Conservation (phyloP, 73 alveolate genomes). For the Paramecium primaurelia region DNA sequence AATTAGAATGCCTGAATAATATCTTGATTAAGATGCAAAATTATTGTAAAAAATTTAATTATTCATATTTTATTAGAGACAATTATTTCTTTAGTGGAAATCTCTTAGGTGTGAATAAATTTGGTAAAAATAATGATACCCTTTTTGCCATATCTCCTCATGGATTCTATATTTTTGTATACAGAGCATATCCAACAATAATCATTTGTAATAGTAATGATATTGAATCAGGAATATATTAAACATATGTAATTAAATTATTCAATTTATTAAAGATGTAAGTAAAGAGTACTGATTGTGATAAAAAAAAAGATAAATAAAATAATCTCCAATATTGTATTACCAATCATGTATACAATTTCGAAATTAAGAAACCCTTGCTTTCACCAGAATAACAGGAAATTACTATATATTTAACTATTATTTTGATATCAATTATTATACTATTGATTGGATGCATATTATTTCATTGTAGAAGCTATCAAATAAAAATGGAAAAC, state of each 20-base stretch:
- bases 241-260: neutral
- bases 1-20: neutral
- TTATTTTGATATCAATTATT: neutral
- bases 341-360: neutral
- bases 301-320: neutral
- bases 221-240: neutral
- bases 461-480: neutral
- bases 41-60: neutral
- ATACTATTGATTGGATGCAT: neutral
- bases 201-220: neutral
- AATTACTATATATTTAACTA: neutral
- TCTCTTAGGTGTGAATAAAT: conserved; percentile 3
- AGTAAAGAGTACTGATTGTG: neutral
- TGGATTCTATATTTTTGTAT: neutral
- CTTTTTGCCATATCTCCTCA: neutral
- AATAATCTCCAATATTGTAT: neutral
- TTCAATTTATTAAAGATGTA: neutral
- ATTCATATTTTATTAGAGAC: neutral
- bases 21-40: neutral
- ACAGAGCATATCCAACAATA: neutral
- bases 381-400: neutral
- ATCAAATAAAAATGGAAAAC: neutral
- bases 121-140: neutral
- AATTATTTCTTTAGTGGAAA: conserved; percentile 31
- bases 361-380: neutral